Evolutionary conservation across 331 rosid genomes (phyloP).

Genomic region (Stylosanthes scabra): DNA sequence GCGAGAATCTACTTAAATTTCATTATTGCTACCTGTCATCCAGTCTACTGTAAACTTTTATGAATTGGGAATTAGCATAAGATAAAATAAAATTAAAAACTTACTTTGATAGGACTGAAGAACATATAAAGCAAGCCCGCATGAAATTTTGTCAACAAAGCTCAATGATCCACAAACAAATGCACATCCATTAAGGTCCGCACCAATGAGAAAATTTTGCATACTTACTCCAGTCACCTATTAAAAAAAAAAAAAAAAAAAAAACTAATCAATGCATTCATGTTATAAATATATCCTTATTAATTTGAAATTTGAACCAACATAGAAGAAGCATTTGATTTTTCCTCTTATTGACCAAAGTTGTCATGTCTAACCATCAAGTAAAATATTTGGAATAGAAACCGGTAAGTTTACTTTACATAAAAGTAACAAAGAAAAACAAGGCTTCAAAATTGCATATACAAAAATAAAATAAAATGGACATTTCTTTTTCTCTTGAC

Average conservation of each 20-base stretch:
- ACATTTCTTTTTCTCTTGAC: neutral
- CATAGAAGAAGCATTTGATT: too few species aligned
- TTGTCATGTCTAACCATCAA: neutral
- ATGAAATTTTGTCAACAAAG: constrained; percentile 92
- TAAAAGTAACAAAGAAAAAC: constrained; percentile 9
- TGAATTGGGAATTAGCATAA: neutral
- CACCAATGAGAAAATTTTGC: constrained; percentile 86
- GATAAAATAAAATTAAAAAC: constrained; percentile 42
- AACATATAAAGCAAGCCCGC: constrained; percentile 81
- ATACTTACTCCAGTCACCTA: constrained; percentile 95
- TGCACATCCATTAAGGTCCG: constrained; percentile 92
- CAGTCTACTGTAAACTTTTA: neutral
- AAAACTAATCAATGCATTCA: neutral
- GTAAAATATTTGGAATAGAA: neutral
- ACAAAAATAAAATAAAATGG: neutral
- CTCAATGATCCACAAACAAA: constrained; percentile 96
- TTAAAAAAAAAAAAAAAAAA: neutral
- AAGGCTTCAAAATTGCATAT: neutral
- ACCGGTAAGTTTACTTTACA: neutral
- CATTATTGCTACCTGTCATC: neutral
- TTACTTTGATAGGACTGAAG: constrained; percentile 93
- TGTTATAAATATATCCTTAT: neutral
- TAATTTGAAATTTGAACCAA: too few species aligned
- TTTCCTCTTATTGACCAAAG: neutral
- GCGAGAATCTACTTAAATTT: too few species aligned